These are phyloP conservation scores for Cyberlindnera bimundalis DNA, from an alignment of 805 yeast genomes.

Conservation along the genomic window DNA sequence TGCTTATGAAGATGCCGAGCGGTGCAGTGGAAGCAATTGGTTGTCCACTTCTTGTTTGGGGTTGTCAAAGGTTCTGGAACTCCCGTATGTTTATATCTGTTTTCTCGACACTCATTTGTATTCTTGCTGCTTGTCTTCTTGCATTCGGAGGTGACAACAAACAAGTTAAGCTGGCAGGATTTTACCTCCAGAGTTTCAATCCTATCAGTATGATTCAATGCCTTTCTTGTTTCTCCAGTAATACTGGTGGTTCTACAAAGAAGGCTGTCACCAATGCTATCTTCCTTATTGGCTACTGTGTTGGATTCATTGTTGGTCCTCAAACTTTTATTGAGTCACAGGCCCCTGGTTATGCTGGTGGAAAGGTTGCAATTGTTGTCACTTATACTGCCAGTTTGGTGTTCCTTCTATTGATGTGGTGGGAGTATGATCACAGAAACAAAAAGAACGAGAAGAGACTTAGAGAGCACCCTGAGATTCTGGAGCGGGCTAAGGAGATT, in stretches of 20 bases:
- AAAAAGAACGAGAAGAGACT: constrained; percentile 8
- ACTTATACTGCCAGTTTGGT: constrained; percentile 42
- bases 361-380: constrained; percentile 35
- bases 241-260: constrained; percentile 70
- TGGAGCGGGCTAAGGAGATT: constrained; percentile 15
- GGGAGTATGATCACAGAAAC: constrained; percentile 42
- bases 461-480: constrained; percentile 11
- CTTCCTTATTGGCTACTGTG: constrained; percentile 57
- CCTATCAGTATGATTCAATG: constrained; percentile 30
- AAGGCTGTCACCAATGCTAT: constrained; percentile 55
- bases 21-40: constrained; percentile 24
- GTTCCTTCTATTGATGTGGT: constrained; percentile 31
- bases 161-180: constrained; percentile 11
- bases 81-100: constrained; percentile 30
- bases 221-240: constrained; percentile 34
- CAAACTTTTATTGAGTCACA: too few relatives aligned
- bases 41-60: constrained; percentile 14
- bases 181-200: constrained; percentile 7
- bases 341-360: too few relatives aligned
- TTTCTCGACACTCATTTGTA: constrained; percentile 25
- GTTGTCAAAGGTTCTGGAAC: neutral
- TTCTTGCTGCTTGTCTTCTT: constrained; percentile 27
- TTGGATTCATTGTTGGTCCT: constrained; percentile 40
- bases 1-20: constrained; percentile 28
- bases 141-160: constrained; percentile 25